phyloP scores from a whole-genome alignment of 2,329 filamentous ascomycete species.

The Gyromitra esculenta region DNA sequence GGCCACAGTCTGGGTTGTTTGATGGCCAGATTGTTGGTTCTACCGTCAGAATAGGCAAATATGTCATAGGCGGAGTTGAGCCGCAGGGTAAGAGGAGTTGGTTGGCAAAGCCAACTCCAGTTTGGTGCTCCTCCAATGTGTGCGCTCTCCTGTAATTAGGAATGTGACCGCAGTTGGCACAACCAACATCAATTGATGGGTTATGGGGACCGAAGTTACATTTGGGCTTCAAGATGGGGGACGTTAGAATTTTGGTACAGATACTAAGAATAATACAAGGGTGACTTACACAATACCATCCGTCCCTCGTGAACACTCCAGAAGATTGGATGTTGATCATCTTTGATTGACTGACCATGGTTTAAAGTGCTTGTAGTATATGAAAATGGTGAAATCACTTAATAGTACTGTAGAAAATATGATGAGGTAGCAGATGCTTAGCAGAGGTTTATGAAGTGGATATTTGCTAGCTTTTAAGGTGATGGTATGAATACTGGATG shows the following conservation, averaged over 20 bases:
- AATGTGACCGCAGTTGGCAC: conserved; percentile 45
- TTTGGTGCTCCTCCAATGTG: not conserved
- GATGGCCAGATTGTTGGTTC: not conserved
- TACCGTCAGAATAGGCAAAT: not conserved
- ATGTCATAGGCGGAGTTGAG: not conserved
- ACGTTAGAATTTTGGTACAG: conserved; percentile 10
- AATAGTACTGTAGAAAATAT: not conserved
- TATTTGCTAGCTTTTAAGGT: not conserved
- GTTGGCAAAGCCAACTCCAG: not conserved
- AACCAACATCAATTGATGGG: conserved; percentile 41
- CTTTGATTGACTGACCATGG: not conserved
- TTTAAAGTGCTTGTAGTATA: not conserved
- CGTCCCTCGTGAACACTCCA: conserved; percentile 12
- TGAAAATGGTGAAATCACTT: conserved; percentile 6
- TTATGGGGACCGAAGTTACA: conserved; percentile 48
- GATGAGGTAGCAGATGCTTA: not conserved
- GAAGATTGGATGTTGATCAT: conserved; percentile 23
- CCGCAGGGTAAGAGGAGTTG: not conserved
- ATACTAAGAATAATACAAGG: conserved; percentile 1
- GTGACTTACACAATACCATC: conserved; percentile 50
- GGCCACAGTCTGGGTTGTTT: not conserved
- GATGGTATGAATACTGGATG: conserved; percentile 17
- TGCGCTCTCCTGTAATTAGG: conserved; percentile 12
- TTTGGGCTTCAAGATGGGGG: conserved; percentile 19
- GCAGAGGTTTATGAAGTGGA: not conserved